Conservation (phyloP, 1,284 basidiomycete genomes). For the Anthracocystis panici-leucophaei region DNA sequence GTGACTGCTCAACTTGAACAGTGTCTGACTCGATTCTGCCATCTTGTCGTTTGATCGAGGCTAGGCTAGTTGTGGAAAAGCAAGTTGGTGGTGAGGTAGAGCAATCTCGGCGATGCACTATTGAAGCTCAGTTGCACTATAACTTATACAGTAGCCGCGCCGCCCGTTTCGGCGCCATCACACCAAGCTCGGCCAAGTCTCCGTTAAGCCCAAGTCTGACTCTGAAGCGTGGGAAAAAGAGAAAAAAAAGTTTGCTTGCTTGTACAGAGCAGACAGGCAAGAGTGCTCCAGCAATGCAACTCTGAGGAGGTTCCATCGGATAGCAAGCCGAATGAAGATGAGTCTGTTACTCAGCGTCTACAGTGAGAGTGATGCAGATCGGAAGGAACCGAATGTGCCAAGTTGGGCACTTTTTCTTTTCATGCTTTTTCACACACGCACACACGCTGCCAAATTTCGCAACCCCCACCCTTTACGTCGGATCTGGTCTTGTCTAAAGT, state of each 20-base stretch:
- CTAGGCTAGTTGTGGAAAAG: not conserved
- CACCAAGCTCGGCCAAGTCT: no score
- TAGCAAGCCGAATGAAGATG: not conserved
- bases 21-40: not conserved
- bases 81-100: no score
- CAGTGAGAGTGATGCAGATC: not conserved
- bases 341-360: not conserved
- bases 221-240: no score
- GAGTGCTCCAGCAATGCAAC: not conserved
- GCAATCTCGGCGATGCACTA: no score
- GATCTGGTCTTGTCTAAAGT: not conserved
- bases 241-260: no score
- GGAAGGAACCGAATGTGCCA: constrained; percentile 3
- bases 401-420: not conserved
- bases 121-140: no score
- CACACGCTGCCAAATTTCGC: not conserved
- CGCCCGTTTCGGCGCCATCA: no score
- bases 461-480: constrained; percentile 5
- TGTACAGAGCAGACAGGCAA: no score
- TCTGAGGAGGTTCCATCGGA: not conserved
- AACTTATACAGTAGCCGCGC: no score
- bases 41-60: not conserved
- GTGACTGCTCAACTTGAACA: constrained; percentile 4
- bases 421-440: not conserved
- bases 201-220: no score